Conservation (phyloP, 345 rosid genomes). For the Salix viminalis region DNA sequence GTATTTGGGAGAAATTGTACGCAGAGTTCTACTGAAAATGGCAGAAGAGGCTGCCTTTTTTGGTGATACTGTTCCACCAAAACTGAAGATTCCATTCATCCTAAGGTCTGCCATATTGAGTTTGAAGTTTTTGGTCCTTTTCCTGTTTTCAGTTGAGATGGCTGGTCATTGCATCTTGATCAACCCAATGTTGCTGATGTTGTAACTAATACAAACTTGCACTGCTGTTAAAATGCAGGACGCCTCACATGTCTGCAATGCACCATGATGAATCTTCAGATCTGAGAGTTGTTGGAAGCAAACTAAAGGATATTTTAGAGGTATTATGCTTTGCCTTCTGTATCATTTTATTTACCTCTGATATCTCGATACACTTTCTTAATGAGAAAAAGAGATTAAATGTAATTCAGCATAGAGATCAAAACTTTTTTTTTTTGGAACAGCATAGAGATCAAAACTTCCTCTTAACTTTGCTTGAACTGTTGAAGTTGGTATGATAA, state of each 20-base stretch:
- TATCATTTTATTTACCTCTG: not conserved
- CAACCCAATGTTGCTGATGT: not conserved
- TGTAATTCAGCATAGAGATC: not conserved
- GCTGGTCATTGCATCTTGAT: not conserved
- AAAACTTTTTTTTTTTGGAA: too few species aligned
- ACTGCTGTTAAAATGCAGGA: conserved; percentile 37
- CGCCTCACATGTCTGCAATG: conserved; percentile 76
- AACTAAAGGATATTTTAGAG: conserved; percentile 60
- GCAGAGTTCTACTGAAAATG: conserved; percentile 74
- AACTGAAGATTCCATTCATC: conserved; percentile 56
- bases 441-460: not conserved
- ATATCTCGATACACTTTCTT: not conserved
- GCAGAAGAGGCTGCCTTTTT: conserved; percentile 87
- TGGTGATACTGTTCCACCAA: conserved; percentile 69
- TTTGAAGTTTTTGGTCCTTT: not conserved
- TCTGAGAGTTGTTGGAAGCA: conserved; percentile 54
- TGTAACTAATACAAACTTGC: not conserved
- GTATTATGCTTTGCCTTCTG: conserved; percentile 24
- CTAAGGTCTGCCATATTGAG: conserved; percentile 42
- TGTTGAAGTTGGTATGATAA: not conserved
- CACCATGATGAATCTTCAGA: conserved; percentile 68
- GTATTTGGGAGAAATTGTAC: conserved; percentile 94
- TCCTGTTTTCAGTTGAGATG: not conserved
- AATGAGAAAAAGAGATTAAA: not conserved
- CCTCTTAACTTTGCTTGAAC: not conserved